These are phyloP conservation scores for Diplodia seriata DNA, from an alignment of 2,329 filamentous ascomycete species.

Conservation along the genomic window DNA sequence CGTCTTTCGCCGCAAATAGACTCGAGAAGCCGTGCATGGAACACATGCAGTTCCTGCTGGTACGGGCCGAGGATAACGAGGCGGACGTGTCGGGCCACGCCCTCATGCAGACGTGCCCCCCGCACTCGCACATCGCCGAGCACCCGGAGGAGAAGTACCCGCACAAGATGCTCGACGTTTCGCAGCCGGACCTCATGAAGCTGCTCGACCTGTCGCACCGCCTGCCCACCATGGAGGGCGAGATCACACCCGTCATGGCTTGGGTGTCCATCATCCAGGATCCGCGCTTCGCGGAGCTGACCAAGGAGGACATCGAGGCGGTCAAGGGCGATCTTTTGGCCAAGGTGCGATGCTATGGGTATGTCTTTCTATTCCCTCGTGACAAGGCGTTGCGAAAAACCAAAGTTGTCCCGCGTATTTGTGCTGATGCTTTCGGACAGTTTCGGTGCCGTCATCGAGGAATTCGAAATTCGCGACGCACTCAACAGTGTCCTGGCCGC, in stretches of 20 bases:
- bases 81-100: constrained; percentile 84
- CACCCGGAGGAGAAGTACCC: constrained; percentile 64
- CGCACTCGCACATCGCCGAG: constrained; percentile 66
- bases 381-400: neutral
- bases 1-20: constrained; percentile 52
- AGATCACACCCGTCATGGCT: constrained; percentile 95
- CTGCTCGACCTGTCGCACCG: constrained; percentile 83
- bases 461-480: constrained; percentile 79
- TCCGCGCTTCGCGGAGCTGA: constrained; percentile 69
- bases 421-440: constrained; percentile 42
- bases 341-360: constrained; percentile 95
- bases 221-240: constrained; percentile 78
- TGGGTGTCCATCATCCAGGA: constrained; percentile 78
- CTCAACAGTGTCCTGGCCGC: constrained; percentile 72
- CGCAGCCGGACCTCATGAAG: constrained; percentile 74
- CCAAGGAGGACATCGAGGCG: constrained; percentile 70
- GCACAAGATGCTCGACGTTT: constrained; percentile 79
- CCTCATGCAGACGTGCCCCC: constrained; percentile 90
- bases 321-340: constrained; percentile 75
- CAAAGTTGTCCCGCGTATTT: neutral
- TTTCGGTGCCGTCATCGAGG: constrained; percentile 73
- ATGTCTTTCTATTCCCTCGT: constrained; percentile 47
- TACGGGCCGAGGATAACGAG: constrained; percentile 58
- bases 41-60: constrained; percentile 81
- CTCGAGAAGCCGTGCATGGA: constrained; percentile 94